These are phyloP conservation scores for Aspergillus sp. DNA, from an alignment of 2,329 filamentous ascomycete species.

Conservation along the genomic window DNA sequence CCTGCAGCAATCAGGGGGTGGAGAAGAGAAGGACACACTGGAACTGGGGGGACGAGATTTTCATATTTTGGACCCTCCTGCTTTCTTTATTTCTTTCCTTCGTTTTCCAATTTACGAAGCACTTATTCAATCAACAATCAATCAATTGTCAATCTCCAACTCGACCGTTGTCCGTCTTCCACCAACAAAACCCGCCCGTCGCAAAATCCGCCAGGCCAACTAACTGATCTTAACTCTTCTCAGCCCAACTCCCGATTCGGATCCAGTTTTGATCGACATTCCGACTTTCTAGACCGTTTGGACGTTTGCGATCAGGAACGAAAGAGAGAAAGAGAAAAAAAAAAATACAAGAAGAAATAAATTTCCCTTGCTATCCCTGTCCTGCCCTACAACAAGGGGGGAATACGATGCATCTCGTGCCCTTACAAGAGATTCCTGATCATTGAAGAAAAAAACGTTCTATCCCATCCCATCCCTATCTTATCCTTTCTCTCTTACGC, in stretches of 20 bases:
- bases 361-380: not conserved
- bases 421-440: not conserved
- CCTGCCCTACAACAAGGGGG: not conserved
- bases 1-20: constrained; percentile 21
- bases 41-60: not conserved
- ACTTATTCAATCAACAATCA: too few species aligned
- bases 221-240: not conserved
- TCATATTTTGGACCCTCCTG: too few species aligned
- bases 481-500: too few species aligned
- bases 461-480: too few species aligned
- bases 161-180: too few species aligned
- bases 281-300: not conserved
- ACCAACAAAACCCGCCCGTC: not conserved
- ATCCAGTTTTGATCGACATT: not conserved
- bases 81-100: too few species aligned
- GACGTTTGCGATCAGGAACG: not conserved
- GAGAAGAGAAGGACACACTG: not conserved
- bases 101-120: too few species aligned
- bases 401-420: not conserved
- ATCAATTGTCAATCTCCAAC: too few species aligned
- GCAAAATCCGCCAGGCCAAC: not conserved
- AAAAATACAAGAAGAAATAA: too few species aligned
- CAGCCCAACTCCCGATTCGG: not conserved
- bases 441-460: not conserved
- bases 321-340: too few species aligned